Conservation (phyloP, 768 basidiomycete genomes). For the Neoboletus brunneissimus region DNA sequence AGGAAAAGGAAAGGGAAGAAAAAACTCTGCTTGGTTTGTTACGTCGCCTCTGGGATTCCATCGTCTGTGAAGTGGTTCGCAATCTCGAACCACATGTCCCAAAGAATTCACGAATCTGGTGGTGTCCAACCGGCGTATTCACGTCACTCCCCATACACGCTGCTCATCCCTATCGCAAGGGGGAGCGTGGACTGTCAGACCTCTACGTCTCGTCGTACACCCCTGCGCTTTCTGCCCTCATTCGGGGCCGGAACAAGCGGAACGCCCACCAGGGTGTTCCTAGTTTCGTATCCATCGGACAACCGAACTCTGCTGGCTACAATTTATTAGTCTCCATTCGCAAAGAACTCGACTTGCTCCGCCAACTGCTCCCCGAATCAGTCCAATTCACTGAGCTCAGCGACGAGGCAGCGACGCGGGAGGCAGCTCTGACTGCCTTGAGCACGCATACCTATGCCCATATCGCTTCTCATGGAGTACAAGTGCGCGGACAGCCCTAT, state of each 20-base stretch:
- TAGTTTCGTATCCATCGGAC: slow-evolving; percentile 19
- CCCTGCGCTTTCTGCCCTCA: slow-evolving; percentile 28
- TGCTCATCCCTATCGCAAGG: slow-evolving; percentile 17
- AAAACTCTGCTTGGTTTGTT: slow-evolving; percentile 7
- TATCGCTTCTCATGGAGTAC: slow-evolving; percentile 29
- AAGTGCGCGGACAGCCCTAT: slow-evolving; percentile 12
- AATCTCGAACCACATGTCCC: slow-evolving; percentile 11
- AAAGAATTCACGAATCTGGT: slow-evolving; percentile 25
- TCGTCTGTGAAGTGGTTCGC: slow-evolving; percentile 21
- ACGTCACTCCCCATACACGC: slow-evolving; percentile 31
- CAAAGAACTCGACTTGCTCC: slow-evolving; percentile 16
- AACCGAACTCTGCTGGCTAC: slow-evolving; percentile 12
- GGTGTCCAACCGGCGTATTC: slow-evolving; percentile 29
- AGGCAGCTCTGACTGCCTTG: slow-evolving; percentile 9
- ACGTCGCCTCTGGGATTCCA: slow-evolving; percentile 20
- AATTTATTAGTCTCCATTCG: background rate
- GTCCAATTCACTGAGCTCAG: no score
- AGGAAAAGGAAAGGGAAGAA: slow-evolving; percentile 1
- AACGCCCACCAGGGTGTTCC: background rate
- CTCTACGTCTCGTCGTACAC: slow-evolving; percentile 33
- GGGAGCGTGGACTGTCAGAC: slow-evolving; percentile 20
- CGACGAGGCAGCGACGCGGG: slow-evolving; percentile 13
- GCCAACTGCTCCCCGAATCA: slow-evolving; percentile 4
- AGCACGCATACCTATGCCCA: slow-evolving; percentile 22
- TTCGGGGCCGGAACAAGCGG: slow-evolving; percentile 13